Base-by-base conservation (phyloP, 371 early-diverging fungal genomes). In the Syncephalastrum racemosum region DNA sequence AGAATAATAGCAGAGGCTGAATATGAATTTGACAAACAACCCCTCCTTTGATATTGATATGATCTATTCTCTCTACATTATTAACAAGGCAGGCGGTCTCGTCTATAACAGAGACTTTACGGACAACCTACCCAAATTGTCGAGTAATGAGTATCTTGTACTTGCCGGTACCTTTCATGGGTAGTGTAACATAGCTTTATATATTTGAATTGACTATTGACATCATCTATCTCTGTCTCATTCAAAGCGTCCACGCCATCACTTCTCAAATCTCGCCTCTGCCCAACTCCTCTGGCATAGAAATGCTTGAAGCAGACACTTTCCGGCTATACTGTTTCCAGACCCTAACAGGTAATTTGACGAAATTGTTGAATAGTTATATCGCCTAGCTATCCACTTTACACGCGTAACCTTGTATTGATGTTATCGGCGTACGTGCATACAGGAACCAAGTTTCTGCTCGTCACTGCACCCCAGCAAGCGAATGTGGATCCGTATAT, bases 111-210 rank as follows among this genome's bases (percentile, higher is more conserved):
- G 86, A 66, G 95, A 96, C 70, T 98, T 91, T 70, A 80, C 83
- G 12, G 84, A 86, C 23, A 88, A 92, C 7, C 79, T 95, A 15
- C 81, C 82, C 13, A 91, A 90, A 57, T 81, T 98, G 16, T 86
- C 92, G 0, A 88, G 87, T 48, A 98, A 98, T 73, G 98, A 98
- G 67, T 95, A 96, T 56, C 82, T 98, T 15, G 95, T 97, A 5
- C 76, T 98, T 25, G 98, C 98, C 0, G 97, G 98, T 57, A 97
- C 97, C 14, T 94, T 98, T 66, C 98, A 97, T 60, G 94, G 93
- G 93, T 91, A 81, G 61, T 53, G 16, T 46, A 48, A 15, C 23
- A 7, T 49, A 49, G 25, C 50, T 27, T 22, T 45, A 39, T 36
- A 13, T 25, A 19, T 12, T 14, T 24, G 27, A 14, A 27, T 58